These are phyloP conservation scores for Euptelea pleiosperma DNA, from an alignment of 164 flowering plant species.

Conservation along the genomic window DNA sequence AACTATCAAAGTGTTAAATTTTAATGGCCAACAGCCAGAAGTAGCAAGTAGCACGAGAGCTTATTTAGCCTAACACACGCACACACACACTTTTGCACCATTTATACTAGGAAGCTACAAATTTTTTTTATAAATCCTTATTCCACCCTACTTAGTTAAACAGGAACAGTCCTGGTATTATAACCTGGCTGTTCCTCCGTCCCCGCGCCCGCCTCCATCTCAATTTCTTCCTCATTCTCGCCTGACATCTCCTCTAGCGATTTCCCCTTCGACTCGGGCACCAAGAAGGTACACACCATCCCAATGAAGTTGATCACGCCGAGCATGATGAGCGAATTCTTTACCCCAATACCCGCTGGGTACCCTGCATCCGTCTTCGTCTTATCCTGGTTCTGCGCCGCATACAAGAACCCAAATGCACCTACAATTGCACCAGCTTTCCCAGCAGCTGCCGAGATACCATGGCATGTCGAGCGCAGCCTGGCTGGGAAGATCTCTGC, in stretches of 20 bases:
- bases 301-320: conserved; percentile 31
- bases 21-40: too few relatives aligned
- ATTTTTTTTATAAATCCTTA: too few relatives aligned
- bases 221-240: conserved; percentile 18
- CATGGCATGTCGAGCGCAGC: conserved; percentile 41
- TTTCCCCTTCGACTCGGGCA: conserved; percentile 44
- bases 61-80: too few relatives aligned
- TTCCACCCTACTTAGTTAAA: too few relatives aligned
- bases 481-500: conserved; percentile 47
- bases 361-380: conserved; percentile 32
- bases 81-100: too few relatives aligned
- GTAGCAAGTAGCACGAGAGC: too few relatives aligned
- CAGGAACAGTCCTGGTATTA: not conserved
- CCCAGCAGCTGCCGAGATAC: conserved; percentile 43
- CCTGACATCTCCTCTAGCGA: conserved; percentile 41
- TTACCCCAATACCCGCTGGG: conserved; percentile 40
- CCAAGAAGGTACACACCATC: conserved; percentile 31
- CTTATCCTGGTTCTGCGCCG: conserved; percentile 21
- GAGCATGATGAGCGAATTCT: conserved; percentile 33
- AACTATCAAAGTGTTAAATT: too few relatives aligned
- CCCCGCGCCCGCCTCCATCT: not conserved
- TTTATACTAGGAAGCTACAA: too few relatives aligned
- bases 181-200: too few relatives aligned
- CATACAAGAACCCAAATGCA: conserved; percentile 40
- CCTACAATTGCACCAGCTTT: conserved; percentile 45